Conservation (phyloP, 148 eudicot genomes). For the Vaccinium macrocarpon region DNA sequence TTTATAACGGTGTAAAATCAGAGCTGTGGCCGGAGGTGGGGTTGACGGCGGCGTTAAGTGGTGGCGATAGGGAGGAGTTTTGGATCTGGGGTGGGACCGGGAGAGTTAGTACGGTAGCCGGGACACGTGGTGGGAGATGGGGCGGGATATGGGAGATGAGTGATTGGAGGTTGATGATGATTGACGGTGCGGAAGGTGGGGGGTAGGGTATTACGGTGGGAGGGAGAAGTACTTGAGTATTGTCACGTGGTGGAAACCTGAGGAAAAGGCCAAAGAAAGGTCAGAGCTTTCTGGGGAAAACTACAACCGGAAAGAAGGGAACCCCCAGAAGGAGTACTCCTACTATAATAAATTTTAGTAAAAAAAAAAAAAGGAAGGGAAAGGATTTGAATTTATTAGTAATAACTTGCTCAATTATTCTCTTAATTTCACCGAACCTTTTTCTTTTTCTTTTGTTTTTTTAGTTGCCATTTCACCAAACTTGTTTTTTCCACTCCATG, state of each 20-base stretch:
- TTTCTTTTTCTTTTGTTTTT: too few relatives aligned
- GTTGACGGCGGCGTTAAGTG: neutral
- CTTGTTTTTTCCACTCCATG: too few relatives aligned
- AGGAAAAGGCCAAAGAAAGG: neutral
- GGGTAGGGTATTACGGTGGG: neutral
- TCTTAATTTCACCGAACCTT: too few relatives aligned
- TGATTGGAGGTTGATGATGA: neutral
- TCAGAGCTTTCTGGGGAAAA: neutral
- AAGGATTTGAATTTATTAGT: too few relatives aligned
- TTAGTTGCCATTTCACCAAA: too few relatives aligned
- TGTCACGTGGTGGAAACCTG: slow-evolving; percentile 1
- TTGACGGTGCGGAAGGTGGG: neutral
- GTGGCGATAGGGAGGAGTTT: neutral
- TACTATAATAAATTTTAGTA: too few relatives aligned
- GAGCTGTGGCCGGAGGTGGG: slow-evolving; percentile 11
- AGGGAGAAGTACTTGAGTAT: neutral
- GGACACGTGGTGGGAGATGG: neutral
- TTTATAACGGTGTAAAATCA: neutral
- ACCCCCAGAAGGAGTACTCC: neutral
- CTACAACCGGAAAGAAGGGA: neutral
- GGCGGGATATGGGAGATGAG: neutral
- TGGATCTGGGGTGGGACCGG: neutral
- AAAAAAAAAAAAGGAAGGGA: too few relatives aligned
- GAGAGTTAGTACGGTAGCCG: neutral
- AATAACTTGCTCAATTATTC: too few relatives aligned